These are phyloP conservation scores for Colletotrichum camelliae DNA, from an alignment of 2,329 filamentous ascomycete genomes.

Conservation along the genomic window DNA sequence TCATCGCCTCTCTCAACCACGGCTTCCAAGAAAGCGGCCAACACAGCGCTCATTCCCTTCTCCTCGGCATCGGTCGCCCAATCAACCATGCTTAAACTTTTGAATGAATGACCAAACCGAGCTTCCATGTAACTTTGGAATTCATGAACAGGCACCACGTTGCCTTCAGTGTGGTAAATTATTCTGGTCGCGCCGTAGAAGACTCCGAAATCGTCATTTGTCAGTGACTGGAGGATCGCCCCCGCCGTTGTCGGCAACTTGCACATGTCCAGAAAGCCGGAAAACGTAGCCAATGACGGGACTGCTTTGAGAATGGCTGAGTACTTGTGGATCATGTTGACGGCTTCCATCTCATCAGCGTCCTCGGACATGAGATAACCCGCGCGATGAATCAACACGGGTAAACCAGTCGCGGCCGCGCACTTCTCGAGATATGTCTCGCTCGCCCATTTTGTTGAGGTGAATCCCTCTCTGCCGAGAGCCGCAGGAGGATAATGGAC, in stretches of 20 bases:
- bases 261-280: slow-evolving; percentile 4
- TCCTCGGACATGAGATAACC: slow-evolving; percentile 21
- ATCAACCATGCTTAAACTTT: neutral
- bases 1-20: neutral
- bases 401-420: slow-evolving; percentile 12
- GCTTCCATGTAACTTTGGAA: neutral
- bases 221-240: neutral
- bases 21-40: slow-evolving; percentile 1
- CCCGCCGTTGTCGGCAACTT: neutral
- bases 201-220: neutral
- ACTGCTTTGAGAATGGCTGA: neutral
- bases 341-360: slow-evolving; percentile 4
- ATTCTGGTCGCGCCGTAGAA: neutral
- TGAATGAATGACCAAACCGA: neutral
- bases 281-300: neutral
- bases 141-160: neutral
- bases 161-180: neutral
- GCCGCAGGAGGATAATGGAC: slow-evolving; percentile 30
- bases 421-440: slow-evolving; percentile 35
- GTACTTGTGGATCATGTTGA: slow-evolving; percentile 10
- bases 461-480: slow-evolving; percentile 36
- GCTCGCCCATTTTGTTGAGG: slow-evolving; percentile 37
- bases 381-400: slow-evolving; percentile 32
- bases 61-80: neutral
- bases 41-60: neutral